Percentiles rank a stretch among this genome's conserved stretches.
These are phyloP conservation scores for Mycena pura DNA, from an alignment of 768 basidiomycete genomes.

Conservation along the genomic window DNA sequence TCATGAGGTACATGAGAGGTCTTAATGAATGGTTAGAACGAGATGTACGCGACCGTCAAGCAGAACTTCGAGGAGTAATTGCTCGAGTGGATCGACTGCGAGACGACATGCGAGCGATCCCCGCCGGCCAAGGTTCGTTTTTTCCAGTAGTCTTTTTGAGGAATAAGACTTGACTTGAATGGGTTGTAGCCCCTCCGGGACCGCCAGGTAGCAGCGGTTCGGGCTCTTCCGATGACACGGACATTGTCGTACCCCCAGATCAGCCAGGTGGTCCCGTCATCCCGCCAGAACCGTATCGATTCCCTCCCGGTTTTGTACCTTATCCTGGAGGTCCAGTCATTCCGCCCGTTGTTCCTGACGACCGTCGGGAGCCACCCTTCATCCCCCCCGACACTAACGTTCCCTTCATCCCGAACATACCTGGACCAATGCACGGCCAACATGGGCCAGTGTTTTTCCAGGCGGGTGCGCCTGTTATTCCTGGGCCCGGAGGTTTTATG, in stretches of 20 bases:
- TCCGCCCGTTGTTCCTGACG: constrained; percentile 43
- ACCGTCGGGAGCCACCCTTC: constrained; percentile 12
- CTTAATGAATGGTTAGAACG: constrained; percentile 82
- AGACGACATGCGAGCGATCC: constrained; percentile 46
- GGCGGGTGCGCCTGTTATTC: constrained; percentile 2
- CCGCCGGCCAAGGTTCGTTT: constrained; percentile 42
- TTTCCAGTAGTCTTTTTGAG: neutral
- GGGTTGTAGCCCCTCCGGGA: neutral
- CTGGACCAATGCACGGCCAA: constrained; percentile 25
- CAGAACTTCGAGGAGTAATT: constrained; percentile 70
- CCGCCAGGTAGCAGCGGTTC: constrained; percentile 8
- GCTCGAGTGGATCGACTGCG: constrained; percentile 63
- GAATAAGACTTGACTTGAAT: neutral
- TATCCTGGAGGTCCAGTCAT: constrained; percentile 38
- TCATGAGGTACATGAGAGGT: constrained; percentile 79
- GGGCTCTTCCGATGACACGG: constrained; percentile 12
- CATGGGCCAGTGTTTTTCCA: constrained; percentile 18
- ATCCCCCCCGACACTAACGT: constrained; percentile 27
- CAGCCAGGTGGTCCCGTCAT: neutral
- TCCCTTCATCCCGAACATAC: constrained; percentile 26
- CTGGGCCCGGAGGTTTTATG: constrained; percentile 11
- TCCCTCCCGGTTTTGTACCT: constrained; percentile 20
- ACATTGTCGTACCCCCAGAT: constrained; percentile 15
- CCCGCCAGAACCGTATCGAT: neutral
- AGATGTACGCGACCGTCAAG: constrained; percentile 81